A percentile compares a stretch with the other conserved stretches of the same genome.
phyloP scores from a whole-genome alignment of 1,139 yeast species.

The Blastobotrys apis region DNA sequence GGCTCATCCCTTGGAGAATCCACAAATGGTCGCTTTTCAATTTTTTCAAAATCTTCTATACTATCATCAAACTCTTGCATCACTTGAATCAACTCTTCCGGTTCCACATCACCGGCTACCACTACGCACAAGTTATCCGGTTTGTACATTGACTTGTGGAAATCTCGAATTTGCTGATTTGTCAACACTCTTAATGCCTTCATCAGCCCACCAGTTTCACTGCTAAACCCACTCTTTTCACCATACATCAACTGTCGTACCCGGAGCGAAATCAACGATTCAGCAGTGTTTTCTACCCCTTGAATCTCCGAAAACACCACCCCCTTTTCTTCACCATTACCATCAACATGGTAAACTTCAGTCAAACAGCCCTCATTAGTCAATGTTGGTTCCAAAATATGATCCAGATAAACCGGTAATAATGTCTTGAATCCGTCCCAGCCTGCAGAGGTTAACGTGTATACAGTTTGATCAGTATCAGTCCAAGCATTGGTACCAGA shows the following conservation, averaged over 20 bases:
- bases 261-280: slow-evolving; percentile 61
- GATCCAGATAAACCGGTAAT: slow-evolving; percentile 88
- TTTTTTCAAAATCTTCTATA: slow-evolving; percentile 43
- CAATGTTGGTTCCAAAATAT: slow-evolving; percentile 75
- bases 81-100: slow-evolving; percentile 57
- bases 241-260: slow-evolving; percentile 60
- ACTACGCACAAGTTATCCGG: slow-evolving; percentile 83
- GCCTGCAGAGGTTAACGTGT: slow-evolving; percentile 87
- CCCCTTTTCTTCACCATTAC: slow-evolving; percentile 87
- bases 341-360: slow-evolving; percentile 93
- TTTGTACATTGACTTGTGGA: slow-evolving; percentile 68
- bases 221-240: slow-evolving; percentile 69
- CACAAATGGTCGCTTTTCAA: slow-evolving; percentile 66
- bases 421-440: slow-evolving; percentile 89
- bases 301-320: slow-evolving; percentile 98
- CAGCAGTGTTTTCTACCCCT: slow-evolving; percentile 79
- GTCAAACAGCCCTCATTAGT: slow-evolving; percentile 89
- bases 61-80: slow-evolving; percentile 62
- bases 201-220: slow-evolving; percentile 93
- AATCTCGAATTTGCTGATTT: slow-evolving; percentile 67
- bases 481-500: slow-evolving; percentile 98
- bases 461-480: slow-evolving; percentile 91
- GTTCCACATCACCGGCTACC: slow-evolving; percentile 79
- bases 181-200: slow-evolving; percentile 68
- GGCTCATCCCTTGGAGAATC: slow-evolving; percentile 55